These are phyloP conservation scores for Onygena corvina DNA, from an alignment of 2,329 filamentous ascomycete genomes.

Conservation along the genomic window DNA sequence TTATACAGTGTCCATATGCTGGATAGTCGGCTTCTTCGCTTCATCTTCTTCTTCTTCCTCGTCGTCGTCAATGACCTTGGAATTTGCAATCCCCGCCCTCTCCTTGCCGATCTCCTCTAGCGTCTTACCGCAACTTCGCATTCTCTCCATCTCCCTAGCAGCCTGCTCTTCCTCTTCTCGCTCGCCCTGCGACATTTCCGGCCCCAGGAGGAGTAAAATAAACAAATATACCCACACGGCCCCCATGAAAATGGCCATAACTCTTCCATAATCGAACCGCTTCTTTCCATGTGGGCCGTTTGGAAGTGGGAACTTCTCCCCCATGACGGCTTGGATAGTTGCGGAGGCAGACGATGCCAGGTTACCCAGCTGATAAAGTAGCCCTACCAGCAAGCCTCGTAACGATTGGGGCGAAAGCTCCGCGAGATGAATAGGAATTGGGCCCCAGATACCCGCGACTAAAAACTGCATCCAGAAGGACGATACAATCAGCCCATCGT, in stretches of 20 bases:
- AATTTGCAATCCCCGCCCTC: conserved; percentile 8
- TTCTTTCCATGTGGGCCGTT: conserved; percentile 38
- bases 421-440: conserved; percentile 59
- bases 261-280: conserved; percentile 64
- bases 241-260: conserved; percentile 85
- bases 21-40: not conserved
- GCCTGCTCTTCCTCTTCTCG: conserved; percentile 39
- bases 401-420: conserved; percentile 50
- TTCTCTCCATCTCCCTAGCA: conserved; percentile 15
- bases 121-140: conserved; percentile 7
- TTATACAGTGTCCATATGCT: not conserved
- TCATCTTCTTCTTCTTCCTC: not conserved
- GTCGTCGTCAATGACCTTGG: conserved; percentile 7
- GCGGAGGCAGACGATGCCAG: conserved; percentile 50
- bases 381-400: conserved; percentile 52
- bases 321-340: conserved; percentile 65
- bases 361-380: conserved; percentile 53
- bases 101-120: conserved; percentile 11
- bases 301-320: conserved; percentile 60
- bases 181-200: conserved; percentile 27
- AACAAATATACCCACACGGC: conserved; percentile 59
- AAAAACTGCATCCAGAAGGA: conserved; percentile 78
- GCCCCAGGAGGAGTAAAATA: conserved; percentile 37
- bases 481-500: conserved; percentile 52
- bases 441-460: conserved; percentile 64